Base-by-base conservation (phyloP, 2,329 filamentous ascomycete genomes). In the Sporothrix dimorphospora region DNA sequence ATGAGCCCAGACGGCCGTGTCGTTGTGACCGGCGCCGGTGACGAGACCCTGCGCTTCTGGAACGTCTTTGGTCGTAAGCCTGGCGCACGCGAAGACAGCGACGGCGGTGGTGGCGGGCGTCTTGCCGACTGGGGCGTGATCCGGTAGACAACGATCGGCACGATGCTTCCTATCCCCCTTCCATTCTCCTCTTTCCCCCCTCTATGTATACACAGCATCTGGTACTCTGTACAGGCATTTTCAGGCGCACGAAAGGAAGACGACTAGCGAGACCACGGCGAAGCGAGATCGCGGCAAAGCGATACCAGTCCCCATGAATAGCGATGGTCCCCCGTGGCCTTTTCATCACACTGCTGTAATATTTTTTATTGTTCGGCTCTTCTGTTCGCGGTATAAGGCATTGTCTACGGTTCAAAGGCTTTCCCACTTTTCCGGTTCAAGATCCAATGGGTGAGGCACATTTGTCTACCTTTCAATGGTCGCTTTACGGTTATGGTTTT, bases 41-140 rank as follows among this genome's bases (percentile, higher is more conserved):
- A 99, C 76, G 96, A 99, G 83, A 99, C 96, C 0, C 82, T 99
- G 67, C 86, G 96, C 57, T 99, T 99, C 83, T 99, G 96, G 96
- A 96, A 96, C 72, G 92, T 96, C 1, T 99, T 99, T 82, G 94
- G 93, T 73, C 91, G 92, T 78, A 91, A 94, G 78, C 90, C 92
- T 38, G 91, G 91, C 34, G 86, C 89, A 73, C 87, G 90, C 74
- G 91, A 92, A 73, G 91, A 92, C 57, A 90, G 91, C 76, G 88
- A 90, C 72, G 82, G 81, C 67, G 59, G 71, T 47, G 63, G 70
- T 53, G 83, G 87, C 14, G 84, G 90, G 68, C 87, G 87, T 75
- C 85, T 96, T 72, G 89, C 90, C 55, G 92, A 93, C 80, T 96
- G 92, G 92, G 92, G 92, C 68, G 90, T 94, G 70, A 97, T 97